phyloP scores from a whole-genome alignment of 176 grass and related monocot genomes.

The Avena atlantica region DNA sequence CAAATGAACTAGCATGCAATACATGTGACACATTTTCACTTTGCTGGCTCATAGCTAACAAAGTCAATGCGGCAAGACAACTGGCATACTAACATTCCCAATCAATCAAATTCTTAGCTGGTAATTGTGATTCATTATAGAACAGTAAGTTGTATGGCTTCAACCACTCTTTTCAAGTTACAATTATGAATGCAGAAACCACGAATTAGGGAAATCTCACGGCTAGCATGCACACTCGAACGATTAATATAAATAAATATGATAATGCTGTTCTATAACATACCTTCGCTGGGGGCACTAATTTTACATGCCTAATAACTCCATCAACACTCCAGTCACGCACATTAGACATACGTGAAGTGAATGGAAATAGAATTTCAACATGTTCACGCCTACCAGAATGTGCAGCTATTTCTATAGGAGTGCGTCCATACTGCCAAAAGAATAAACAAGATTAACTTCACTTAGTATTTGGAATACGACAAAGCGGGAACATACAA shows the following conservation, averaged over 20 bases:
- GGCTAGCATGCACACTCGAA: neutral
- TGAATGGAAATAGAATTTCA: slow-evolving; percentile 38
- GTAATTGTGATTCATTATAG: neutral
- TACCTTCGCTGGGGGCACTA: slow-evolving; percentile 7
- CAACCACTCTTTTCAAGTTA: neutral
- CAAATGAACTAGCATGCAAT: neutral
- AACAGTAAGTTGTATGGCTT: neutral
- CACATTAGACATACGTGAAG: slow-evolving; percentile 29
- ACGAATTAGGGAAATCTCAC: neutral
- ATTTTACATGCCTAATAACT: slow-evolving; percentile 40
- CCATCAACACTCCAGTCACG: slow-evolving; percentile 46
- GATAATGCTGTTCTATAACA: neutral
- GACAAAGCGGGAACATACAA: neutral
- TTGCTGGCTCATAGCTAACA: neutral
- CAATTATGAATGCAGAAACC: slow-evolving; percentile 1
- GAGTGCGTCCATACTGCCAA: slow-evolving; percentile 30
- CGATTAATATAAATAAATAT: slow-evolving; percentile 11
- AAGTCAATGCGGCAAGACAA: neutral
- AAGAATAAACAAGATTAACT: slow-evolving; percentile 4
- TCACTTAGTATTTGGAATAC: slow-evolving; percentile 3
- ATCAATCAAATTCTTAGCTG: neutral
- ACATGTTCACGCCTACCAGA: slow-evolving; percentile 33
- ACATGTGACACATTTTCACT: neutral
- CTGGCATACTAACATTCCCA: neutral
- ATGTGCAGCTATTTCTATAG: slow-evolving; percentile 35